Evolutionary conservation across 768 basidiomycete species (phyloP).

Genomic region (Mycena leptocephala): DNA sequence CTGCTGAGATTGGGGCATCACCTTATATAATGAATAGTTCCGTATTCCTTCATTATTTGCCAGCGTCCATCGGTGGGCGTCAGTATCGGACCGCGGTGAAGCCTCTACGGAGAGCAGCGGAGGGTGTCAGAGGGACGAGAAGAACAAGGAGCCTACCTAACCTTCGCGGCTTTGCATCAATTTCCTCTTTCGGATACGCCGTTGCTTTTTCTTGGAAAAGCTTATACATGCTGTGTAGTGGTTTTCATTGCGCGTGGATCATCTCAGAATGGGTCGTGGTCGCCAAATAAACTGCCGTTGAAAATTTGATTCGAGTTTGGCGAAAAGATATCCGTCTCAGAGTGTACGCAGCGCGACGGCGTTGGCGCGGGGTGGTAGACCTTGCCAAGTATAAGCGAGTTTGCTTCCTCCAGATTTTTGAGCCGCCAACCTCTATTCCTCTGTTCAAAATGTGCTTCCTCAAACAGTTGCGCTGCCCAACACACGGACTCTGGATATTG

Average conservation of each 20-base stretch:
- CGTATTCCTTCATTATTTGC: neutral
- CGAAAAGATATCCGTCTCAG: neutral
- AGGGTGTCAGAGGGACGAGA: slow-evolving; percentile 6
- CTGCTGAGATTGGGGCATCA: neutral
- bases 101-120: neutral
- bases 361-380: no score
- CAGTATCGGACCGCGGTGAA: slow-evolving; percentile 5
- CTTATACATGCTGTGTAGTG: no score
- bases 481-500: neutral
- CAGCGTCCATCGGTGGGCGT: neutral
- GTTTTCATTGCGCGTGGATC: no score
- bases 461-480: neutral
- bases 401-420: no score
- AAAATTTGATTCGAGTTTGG: slow-evolving; percentile 2
- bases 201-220: no score
- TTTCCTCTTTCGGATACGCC: neutral
- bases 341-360: neutral
- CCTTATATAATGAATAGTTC: neutral
- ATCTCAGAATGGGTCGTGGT: no score
- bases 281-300: no score
- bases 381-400: neutral
- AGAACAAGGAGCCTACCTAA: neutral
- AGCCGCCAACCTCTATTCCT: no score
- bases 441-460: neutral
- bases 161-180: no score